These are phyloP conservation scores for Corchorus olitorius DNA, from an alignment of 345 rosid genomes.

Conservation along the genomic window DNA sequence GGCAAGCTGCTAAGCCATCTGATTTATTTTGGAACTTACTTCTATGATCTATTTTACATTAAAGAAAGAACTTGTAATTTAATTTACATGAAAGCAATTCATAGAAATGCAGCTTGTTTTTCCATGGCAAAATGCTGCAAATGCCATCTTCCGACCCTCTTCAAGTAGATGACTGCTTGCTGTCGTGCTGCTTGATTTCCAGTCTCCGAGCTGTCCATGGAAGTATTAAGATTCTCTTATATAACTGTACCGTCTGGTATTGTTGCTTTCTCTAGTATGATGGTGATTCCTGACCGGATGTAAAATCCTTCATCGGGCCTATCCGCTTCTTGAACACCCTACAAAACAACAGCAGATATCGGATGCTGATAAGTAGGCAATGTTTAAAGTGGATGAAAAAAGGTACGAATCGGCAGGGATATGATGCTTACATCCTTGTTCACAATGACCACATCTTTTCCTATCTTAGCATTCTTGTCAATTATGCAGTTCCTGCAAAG, in stretches of 20 bases:
- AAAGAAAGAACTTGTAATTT: conserved; percentile 26
- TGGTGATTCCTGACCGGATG: conserved; percentile 75
- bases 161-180: conserved; percentile 12
- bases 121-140: conserved; percentile 28
- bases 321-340: conserved; percentile 90
- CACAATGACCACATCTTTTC: conserved; percentile 74
- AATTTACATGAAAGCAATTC: conserved; percentile 21
- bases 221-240: conserved; percentile 29
- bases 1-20: background rate
- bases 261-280: conserved; percentile 81
- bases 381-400: background rate
- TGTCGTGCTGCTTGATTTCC: background rate
- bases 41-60: conserved; percentile 20
- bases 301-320: conserved; percentile 81
- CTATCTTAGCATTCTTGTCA: conserved; percentile 92
- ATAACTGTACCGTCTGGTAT: conserved; percentile 77
- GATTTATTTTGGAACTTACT: background rate
- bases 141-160: conserved; percentile 11
- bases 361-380: background rate
- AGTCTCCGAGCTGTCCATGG: background rate
- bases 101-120: conserved; percentile 26
- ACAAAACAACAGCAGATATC: conserved; percentile 1
- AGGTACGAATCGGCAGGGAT: background rate
- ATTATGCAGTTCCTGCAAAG: conserved; percentile 80
- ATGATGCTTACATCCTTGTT: conserved; percentile 56